phyloP scores from a whole-genome alignment of 176 grass and related monocot species.

The Rhynchospora tenuis region DNA sequence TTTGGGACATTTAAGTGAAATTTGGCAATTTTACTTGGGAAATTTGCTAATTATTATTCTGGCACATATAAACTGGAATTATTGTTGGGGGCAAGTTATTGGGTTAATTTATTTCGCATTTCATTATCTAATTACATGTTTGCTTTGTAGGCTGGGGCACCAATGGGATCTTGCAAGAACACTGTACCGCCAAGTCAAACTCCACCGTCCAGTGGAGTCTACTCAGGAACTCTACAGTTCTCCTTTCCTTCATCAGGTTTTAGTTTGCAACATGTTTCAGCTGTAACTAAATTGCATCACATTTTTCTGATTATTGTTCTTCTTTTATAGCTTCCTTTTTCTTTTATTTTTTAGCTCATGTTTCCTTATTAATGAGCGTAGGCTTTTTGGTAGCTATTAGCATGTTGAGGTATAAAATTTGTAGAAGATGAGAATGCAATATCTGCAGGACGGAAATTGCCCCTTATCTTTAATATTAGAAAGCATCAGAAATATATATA shows the following conservation, averaged over 20 bases:
- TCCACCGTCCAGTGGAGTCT: constrained; percentile 38
- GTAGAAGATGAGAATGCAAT: neutral
- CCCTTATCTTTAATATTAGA: neutral
- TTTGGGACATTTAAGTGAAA: neutral
- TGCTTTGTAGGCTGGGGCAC: constrained; percentile 47
- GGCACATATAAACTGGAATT: neutral
- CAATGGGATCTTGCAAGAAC: constrained; percentile 47
- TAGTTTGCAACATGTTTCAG: constrained; percentile 7
- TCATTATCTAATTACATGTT: neutral
- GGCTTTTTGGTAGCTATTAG: constrained; percentile 7
- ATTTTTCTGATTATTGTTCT: constrained; percentile 28
- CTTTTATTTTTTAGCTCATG: constrained; percentile 19
- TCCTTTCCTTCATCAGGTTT: constrained; percentile 33
- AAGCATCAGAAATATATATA: neutral
- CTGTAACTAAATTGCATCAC: constrained; percentile 3
- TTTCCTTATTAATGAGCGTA: constrained; percentile 1
- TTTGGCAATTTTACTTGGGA: neutral
- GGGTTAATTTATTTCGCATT: neutral
- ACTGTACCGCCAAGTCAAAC: constrained; percentile 31
- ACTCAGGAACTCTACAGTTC: constrained; percentile 72
- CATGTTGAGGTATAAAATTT: neutral
- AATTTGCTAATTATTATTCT: neutral
- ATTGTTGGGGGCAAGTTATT: constrained; percentile 16
- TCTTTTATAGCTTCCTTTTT: constrained; percentile 31
- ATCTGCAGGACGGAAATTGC: neutral